Evolutionary conservation across 2,329 filamentous ascomycete species (phyloP), one percentile per base, ranked within the genome.

Genomic region (Nemania serpens): DNA sequence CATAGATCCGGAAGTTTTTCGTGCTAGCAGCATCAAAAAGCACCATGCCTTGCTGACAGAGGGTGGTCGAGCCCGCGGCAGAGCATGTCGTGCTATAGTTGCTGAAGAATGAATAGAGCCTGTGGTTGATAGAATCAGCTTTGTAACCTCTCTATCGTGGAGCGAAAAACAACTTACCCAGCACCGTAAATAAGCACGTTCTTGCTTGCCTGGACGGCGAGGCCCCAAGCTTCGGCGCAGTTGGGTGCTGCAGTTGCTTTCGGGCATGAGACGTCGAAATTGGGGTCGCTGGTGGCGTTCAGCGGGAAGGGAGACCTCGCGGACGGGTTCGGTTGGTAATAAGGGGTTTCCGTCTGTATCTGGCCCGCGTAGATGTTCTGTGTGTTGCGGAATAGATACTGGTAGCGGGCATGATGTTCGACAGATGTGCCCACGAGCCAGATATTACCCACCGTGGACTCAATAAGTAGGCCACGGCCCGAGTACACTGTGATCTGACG

Each of bases 341-440:
- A 91, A 0, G 88, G 85, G 2, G 88, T 87, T 73, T 91, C 88
- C 47, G 88, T 87, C 71, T 91, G 88, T 46, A 87, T 84, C 67
- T 86, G 81, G n/a, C 85, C 86, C 68, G 86, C 82, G 73, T 83
- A 88, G 59, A 90, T 75, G 69, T 90, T 82, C 51, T 81, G 78
- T 2, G 88, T 86, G 52, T 81, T 78, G 68, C 78, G 75, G 54
- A 91, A 77, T 67, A 89, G 84, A 73, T 91, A 91, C 73, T 91
- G 87, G 71, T 88, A 89, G 17, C 90, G 75, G 2, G 82, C 79
- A 52, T 82, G 82, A 73, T 91, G 88, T 75, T 91, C 88, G 1
- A 84, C 83, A 0, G 84, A 81, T 1, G 87, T 87, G 10, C 86
- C 88, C 39, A 84, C 85, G 25, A 90, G 74, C 88, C 87, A 90